Evolutionary conservation across 345 rosid species (phyloP), one percentile per base, ranked within the genome.

Genomic region (Camelina hispida): DNA sequence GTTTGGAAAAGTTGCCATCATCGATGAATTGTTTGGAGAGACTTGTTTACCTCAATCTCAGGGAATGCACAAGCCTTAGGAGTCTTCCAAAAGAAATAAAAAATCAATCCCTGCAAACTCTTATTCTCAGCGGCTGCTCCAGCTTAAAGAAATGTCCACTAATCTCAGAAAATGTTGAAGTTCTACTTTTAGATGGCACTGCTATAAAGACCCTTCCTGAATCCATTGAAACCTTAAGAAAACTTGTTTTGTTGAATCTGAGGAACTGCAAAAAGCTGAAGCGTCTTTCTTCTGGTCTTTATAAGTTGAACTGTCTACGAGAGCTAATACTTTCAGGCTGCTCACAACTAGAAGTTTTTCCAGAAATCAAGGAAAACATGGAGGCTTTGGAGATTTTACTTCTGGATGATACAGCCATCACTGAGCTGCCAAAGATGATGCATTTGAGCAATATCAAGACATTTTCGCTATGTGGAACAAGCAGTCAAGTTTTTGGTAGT

Each of bases 41-140:
- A 59, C 81, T 84, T 6, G 14, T 74, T 18, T 40, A 10, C 17
- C 69, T 84, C 44, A 59, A 38, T 50, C 66, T 84, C 40, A 55
- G 43, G 50, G 78, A 53, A 5, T 84, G 83, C 47, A 70, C 53
- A 42, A 73, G 61, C 46, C 82, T 79, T 38, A 69, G 9, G 72
- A 69, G 66, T 2, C 67, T 79, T 28, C 79, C 76, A 6, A 50
- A 63, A 28, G 61, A 14, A 44, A 5, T 69, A 6, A n/a, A 53
- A 53, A 12, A 8, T 25, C 55, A 52, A 11, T 81, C 44, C 14
- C 17, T 72, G 73, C 53, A 62, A 52, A 64, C 68, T 78, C 74
- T 69, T 68, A 74, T 55, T 82, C 81, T 61, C 42, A 79, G 43
- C 35, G 69, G 75, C 3, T 85, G 87, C 81, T 56, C 53, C 32